phyloP scores from a whole-genome alignment of 2,329 filamentous ascomycete species.

The Nemania abortiva region DNA sequence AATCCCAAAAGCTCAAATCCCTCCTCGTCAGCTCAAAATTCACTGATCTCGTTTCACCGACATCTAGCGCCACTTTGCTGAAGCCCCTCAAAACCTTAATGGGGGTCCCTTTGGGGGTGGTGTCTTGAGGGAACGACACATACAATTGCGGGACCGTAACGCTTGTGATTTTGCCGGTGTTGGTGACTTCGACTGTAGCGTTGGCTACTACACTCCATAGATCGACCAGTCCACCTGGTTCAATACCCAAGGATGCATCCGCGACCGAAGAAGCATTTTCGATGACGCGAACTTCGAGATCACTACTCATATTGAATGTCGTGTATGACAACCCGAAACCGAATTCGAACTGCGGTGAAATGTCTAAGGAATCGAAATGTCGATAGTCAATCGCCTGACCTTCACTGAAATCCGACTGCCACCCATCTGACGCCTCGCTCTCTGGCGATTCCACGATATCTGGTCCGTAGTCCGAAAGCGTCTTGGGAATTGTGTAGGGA shows the following conservation, averaged over 20 bases:
- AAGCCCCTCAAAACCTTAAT: conserved; percentile 64
- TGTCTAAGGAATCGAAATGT: conserved; percentile 70
- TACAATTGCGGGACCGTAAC: conserved; percentile 68
- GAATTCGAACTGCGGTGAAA: conserved; percentile 73
- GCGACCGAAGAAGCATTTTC: conserved; percentile 44
- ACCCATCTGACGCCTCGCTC: conserved; percentile 55
- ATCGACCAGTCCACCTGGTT: conserved; percentile 67
- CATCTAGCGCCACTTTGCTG: conserved; percentile 60
- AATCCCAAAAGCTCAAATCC: conserved; percentile 64
- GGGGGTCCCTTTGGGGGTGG: conserved; percentile 59
- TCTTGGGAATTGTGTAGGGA: conserved; percentile 76
- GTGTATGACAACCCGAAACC: conserved; percentile 69
- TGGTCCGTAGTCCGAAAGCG: conserved; percentile 61
- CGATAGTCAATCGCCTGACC: conserved; percentile 77
- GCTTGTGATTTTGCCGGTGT: conserved; percentile 63
- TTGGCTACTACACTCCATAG: conserved; percentile 65
- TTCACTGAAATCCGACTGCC: conserved; percentile 67
- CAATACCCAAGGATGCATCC: conserved; percentile 48
- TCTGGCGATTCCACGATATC: conserved; percentile 55
- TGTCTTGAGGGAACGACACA: conserved; percentile 56
- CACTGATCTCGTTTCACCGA: conserved; percentile 56
- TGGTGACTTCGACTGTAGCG: conserved; percentile 61
- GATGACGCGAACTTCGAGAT: conserved; percentile 54
- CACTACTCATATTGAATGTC: conserved; percentile 62
- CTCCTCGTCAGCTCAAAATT: conserved; percentile 61